phyloP scores from a whole-genome alignment of 2,329 filamentous ascomycete species.

The Aspergillus thermomutatus region DNA sequence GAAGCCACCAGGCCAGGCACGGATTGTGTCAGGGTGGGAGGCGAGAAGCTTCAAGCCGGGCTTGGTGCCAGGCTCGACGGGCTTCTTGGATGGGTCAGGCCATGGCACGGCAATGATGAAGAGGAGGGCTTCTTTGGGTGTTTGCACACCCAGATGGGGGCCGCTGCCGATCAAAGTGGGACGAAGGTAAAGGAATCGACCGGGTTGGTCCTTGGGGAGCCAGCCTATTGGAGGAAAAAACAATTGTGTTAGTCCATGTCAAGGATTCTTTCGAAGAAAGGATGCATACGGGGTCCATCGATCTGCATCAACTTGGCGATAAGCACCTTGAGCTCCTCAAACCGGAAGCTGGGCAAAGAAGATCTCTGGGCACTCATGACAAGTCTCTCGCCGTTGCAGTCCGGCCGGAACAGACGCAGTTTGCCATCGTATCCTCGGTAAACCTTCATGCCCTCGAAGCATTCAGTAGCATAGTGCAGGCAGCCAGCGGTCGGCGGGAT shows the following conservation, averaged over 20 bases:
- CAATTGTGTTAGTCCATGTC: not conserved
- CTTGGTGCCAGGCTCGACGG: slow-evolving; percentile 15
- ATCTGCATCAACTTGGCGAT: slow-evolving; percentile 68
- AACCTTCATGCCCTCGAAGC: slow-evolving; percentile 82
- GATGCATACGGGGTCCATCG: slow-evolving; percentile 55
- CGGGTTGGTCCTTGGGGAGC: slow-evolving; percentile 63
- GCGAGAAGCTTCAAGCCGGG: slow-evolving; percentile 67
- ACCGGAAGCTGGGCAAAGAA: slow-evolving; percentile 70
- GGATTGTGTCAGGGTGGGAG: slow-evolving; percentile 74
- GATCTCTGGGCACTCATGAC: slow-evolving; percentile 58
- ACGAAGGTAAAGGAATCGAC: slow-evolving; percentile 76
- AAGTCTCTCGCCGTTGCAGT: slow-evolving; percentile 67
- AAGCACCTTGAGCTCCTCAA: slow-evolving; percentile 69
- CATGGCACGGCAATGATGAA: slow-evolving; percentile 66
- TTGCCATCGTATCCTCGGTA: slow-evolving; percentile 66
- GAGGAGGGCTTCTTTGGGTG: slow-evolving; percentile 79
- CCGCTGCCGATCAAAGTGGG: slow-evolving; percentile 85
- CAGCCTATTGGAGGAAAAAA: slow-evolving; percentile 53
- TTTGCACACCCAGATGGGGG: slow-evolving; percentile 73
- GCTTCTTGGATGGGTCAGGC: slow-evolving; percentile 30
- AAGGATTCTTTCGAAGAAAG: slow-evolving; percentile 8
- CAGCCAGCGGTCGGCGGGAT: slow-evolving; percentile 78
- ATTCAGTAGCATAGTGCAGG: slow-evolving; percentile 87
- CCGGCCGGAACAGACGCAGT: slow-evolving; percentile 73
- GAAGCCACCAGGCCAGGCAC: slow-evolving; percentile 91